A percentile compares a stretch with the other conserved stretches of the same genome.
Conservation (phyloP, 179 eudicot genomes). For the Camellia oleifera region DNA sequence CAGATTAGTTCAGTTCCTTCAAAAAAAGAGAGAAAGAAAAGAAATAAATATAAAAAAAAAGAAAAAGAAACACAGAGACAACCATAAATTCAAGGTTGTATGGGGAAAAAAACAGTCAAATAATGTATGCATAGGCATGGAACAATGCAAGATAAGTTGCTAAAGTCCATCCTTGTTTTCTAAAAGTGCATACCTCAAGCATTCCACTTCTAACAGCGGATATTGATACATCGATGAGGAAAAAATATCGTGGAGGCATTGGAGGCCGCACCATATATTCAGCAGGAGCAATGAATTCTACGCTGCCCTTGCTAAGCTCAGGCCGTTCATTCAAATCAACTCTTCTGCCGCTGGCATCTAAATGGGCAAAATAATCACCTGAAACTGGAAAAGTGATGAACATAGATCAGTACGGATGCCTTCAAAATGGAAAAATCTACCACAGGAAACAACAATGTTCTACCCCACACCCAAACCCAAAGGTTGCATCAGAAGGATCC, state of each 20-base stretch:
- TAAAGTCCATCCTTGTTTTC: neutral
- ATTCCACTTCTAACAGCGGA: slow-evolving; percentile 94
- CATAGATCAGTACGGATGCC: slow-evolving; percentile 13
- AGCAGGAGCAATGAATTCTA: slow-evolving; percentile 94
- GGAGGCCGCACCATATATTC: slow-evolving; percentile 99
- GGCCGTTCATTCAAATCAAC: slow-evolving; percentile 84
- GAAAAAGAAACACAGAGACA: neutral
- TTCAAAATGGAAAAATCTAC: neutral
- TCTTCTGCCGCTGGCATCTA: slow-evolving; percentile 87
- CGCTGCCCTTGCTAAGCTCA: slow-evolving; percentile 87
- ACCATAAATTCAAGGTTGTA: slow-evolving; percentile 1
- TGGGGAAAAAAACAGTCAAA: neutral
- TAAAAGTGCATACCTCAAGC: slow-evolving; percentile 82
- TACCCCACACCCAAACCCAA: neutral
- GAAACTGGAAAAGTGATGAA: slow-evolving; percentile 53
- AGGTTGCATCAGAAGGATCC: neutral
- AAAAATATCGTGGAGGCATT: slow-evolving; percentile 92
- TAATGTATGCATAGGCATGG: neutral
- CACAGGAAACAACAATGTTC: neutral
- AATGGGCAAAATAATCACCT: slow-evolving; percentile 80
- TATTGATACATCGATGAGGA: slow-evolving; percentile 88
- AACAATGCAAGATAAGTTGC: neutral
- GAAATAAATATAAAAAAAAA: neutral
- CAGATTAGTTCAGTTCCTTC: slow-evolving; percentile 6
- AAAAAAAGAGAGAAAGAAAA: neutral